Base-by-base conservation (phyloP, 2,329 filamentous ascomycete genomes). In the Trichoderma breve region DNA sequence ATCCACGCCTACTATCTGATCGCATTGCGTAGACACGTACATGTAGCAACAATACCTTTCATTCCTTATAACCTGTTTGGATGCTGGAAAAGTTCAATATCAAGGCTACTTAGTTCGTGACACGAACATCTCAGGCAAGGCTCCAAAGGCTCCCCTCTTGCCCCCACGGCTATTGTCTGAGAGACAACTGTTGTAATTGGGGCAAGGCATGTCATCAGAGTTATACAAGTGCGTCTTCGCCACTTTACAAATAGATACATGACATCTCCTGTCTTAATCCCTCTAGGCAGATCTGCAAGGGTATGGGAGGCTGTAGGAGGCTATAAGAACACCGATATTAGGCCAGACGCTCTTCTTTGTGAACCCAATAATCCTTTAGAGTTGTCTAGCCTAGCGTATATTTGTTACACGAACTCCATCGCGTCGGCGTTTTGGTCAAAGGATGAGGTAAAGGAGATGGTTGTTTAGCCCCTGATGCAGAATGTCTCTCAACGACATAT, bases 401-500 rank as follows among this genome's bases (percentile, higher is more conserved):
- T 51, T 9, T 6, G 43, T 51, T 4, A 4, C 43, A 24, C 9
- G 0, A 12, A 24, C 43, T 51, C 9, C n/a, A 21, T 51, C n/a
- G n/a, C 8, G 0, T 51, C n/a, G n/a, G 43, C 43, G 43, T 47
- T 47, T 47, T 9, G 43, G 43, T 47, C 43, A 12, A 51, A 51
- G n/a, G 43, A 51, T 51, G 43, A 24, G 43, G 9, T 9, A 51
- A 51, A 6, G 4, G 43, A 11, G n/a, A 12, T 21, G n/a, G 1
- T 11, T 4, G 8, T 47, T 21, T 21, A 3, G 18, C 0, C 0
- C 8, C 8, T 2, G 18, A n/a, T n/a, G 9, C 3, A 21, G 8
- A n/a, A 21, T 51, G 43, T 3, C 43, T 9, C n/a, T 51, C 8
- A 51, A 21, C n/a, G 4, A 21, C 4, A 9, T 51, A 51, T 51